These are phyloP conservation scores for Sphaerostilbella broomeana DNA, from an alignment of 2,329 filamentous ascomycete genomes.

Conservation along the genomic window DNA sequence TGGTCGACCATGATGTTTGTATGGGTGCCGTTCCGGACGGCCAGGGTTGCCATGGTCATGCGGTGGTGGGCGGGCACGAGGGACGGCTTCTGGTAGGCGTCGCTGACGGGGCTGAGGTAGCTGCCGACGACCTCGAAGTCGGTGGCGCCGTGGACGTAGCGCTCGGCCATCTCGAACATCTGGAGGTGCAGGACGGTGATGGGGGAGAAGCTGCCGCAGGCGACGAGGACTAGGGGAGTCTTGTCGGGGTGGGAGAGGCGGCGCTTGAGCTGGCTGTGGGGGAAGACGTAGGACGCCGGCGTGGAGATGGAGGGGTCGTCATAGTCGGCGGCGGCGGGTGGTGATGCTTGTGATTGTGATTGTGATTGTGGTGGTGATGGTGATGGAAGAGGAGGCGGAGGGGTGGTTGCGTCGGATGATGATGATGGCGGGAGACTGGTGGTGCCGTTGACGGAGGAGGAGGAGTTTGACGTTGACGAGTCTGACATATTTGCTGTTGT, in stretches of 20 bases:
- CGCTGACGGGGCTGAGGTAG: conserved; percentile 40
- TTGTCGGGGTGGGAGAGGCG: conserved; percentile 47
- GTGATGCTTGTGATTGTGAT: too few relatives aligned
- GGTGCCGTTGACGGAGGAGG: too few relatives aligned
- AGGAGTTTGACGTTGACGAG: too few relatives aligned
- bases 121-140: conserved; percentile 77
- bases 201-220: conserved; percentile 63
- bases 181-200: conserved; percentile 69
- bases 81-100: conserved; percentile 40
- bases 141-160: conserved; percentile 52
- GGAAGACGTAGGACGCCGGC: conserved; percentile 45
- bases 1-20: conserved; percentile 76
- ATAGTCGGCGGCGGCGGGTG: too few relatives aligned
- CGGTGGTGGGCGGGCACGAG: conserved; percentile 21
- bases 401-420: too few relatives aligned
- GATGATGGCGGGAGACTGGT: too few relatives aligned
- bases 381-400: too few relatives aligned
- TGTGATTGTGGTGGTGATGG: too few relatives aligned
- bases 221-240: conserved; percentile 58
- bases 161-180: conserved; percentile 79
- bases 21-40: conserved; percentile 58
- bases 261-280: conserved; percentile 48
- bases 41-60: conserved; percentile 70
- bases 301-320: too few relatives aligned
- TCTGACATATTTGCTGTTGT: too few relatives aligned